A percentile compares a stretch with the other conserved stretches of the same genome.
These are phyloP conservation scores for Crocinoboletus sp. DNA, from an alignment of 1,284 basidiomycete genomes.

Conservation along the genomic window DNA sequence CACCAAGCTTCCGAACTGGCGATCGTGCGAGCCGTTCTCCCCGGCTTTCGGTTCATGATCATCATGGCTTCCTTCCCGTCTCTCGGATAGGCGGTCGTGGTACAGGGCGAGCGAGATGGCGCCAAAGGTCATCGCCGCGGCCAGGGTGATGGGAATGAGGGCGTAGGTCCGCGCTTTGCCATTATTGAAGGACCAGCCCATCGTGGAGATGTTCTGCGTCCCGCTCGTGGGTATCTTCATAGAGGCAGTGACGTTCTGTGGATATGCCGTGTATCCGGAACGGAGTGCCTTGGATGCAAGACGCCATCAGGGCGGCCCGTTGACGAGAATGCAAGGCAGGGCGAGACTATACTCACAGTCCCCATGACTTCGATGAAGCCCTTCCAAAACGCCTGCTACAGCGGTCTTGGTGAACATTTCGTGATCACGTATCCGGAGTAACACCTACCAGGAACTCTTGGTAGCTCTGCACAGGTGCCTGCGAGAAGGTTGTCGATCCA, in stretches of 20 bases:
- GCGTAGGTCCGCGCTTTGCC: not conserved
- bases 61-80: too few species aligned
- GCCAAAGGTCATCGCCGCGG: not conserved
- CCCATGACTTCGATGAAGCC: not conserved
- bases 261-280: conserved; percentile 5
- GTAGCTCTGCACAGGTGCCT: not conserved
- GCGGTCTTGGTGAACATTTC: not conserved
- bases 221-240: conserved; percentile 1
- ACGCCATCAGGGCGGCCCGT: not conserved
- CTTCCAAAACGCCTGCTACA: conserved; percentile 6
- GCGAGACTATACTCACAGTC: not conserved
- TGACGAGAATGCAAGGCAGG: not conserved
- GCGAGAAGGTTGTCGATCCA: not conserved
- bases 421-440: too few species aligned
- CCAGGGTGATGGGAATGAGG: conserved; percentile 4
- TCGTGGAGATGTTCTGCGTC: conserved; percentile 2
- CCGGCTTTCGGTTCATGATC: too few species aligned
- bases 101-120: not conserved
- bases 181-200: conserved; percentile 3
- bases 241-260: conserved; percentile 3
- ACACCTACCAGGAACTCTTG: conserved; percentile 1
- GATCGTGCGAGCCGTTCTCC: too few species aligned
- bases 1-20: not conserved
- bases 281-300: not conserved
- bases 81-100: not conserved